Evolutionary conservation across 495 filamentous ascomycete species (phyloP).

Genomic region (Tuber borchii): DNA sequence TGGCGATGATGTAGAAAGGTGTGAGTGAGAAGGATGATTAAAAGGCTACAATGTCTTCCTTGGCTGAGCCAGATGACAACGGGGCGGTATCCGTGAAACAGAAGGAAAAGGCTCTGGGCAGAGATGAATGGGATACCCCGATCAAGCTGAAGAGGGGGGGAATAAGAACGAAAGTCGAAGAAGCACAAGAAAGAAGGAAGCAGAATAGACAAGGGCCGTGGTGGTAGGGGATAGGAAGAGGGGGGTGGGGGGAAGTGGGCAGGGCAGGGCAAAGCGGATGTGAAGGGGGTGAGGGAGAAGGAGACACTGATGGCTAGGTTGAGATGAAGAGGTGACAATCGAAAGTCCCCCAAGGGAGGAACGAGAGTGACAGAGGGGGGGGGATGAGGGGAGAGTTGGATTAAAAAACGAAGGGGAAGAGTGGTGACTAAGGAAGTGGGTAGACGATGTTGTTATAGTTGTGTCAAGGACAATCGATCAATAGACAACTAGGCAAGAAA

Average conservation of each 20-base stretch:
- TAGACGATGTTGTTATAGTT: not conserved
- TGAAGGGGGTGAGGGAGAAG: not conserved
- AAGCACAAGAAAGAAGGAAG: constrained; percentile 1
- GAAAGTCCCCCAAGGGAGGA: not conserved
- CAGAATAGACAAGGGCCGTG: not conserved
- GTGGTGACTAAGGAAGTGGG: not conserved
- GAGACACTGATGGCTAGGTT: not conserved
- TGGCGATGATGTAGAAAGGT: constrained; percentile 18
- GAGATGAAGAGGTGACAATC: constrained; percentile 2
- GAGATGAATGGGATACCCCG: not conserved
- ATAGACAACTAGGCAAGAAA: not conserved
- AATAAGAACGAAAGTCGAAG: not conserved
- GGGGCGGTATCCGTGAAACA: not conserved
- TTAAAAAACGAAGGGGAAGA: not conserved
- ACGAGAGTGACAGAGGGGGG: not conserved
- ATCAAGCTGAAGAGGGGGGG: not conserved
- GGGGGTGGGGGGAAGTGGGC: constrained; percentile 13
- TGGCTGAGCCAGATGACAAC: constrained; percentile 1
- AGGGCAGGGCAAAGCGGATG: constrained; percentile 14
- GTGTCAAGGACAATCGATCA: not conserved
- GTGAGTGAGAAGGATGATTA: not conserved
- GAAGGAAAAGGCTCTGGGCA: not conserved
- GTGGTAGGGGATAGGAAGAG: constrained; percentile 1
- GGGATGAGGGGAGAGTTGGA: not conserved
- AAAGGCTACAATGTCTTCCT: constrained; percentile 2